These are phyloP conservation scores for Aspergillus jensenii DNA, from an alignment of 2,329 filamentous ascomycete species.

Conservation along the genomic window DNA sequence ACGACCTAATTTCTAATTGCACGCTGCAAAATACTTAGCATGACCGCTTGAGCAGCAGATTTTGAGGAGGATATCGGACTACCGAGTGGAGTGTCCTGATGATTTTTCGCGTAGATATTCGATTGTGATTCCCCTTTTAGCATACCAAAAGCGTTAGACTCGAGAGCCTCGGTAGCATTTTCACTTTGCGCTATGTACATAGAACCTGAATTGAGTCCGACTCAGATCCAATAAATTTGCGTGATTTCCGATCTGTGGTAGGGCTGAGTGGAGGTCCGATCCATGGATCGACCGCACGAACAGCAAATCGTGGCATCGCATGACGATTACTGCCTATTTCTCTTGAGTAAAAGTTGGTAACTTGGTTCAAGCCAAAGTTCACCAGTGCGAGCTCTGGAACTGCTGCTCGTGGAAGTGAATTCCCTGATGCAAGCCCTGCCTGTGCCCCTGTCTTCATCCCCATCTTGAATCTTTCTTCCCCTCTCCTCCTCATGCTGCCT, in stretches of 20 bases:
- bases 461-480: neutral
- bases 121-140: neutral
- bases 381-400: no score
- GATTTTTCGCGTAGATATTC: conserved; percentile 9
- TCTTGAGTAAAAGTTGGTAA: neutral
- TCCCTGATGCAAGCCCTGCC: neutral
- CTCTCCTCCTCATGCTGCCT: neutral
- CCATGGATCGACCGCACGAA: neutral
- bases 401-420: neutral
- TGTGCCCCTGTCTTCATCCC: neutral
- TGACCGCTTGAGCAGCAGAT: neutral
- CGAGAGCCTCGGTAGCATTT: neutral
- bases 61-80: neutral
- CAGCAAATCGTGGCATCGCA: neutral
- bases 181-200: conserved; percentile 4
- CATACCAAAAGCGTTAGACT: conserved; percentile 3
- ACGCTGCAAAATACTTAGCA: neutral
- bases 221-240: neutral
- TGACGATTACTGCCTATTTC: conserved; percentile 8
- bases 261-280: conserved; percentile 4
- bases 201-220: neutral
- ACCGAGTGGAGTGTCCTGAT: neutral
- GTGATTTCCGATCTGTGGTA: conserved; percentile 2
- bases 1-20: conserved; percentile 8
- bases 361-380: neutral